Evolutionary conservation across 73 alveolate species (phyloP), one percentile per base, ranked within the genome.

Genomic region (Chromera velia): DNA sequence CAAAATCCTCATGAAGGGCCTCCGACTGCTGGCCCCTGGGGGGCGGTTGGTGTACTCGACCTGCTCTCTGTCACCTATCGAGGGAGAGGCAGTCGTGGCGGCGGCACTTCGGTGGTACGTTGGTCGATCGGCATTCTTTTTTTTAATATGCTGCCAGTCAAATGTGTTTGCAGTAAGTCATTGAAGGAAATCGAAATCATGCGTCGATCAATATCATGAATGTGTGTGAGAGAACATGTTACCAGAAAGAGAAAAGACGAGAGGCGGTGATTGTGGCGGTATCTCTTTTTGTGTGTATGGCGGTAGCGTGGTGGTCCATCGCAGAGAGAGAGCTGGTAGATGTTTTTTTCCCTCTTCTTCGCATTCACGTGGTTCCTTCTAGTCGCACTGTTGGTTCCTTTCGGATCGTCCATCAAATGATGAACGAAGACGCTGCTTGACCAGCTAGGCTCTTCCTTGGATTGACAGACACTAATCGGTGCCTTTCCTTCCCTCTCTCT

Each of bases 61-160:
- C 24, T 97, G 99, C 90, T 93, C 98, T 27, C 87, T 97, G 77
- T 94, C 93, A 74, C 99, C 99, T 0, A 83, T 97, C 62, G 99
- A 97, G 83, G 88, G 96, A 82, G 99, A 97, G 85, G 98, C 99
- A 10, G 85, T 78, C 6, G 79, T 67, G 63, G 77, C 77, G 31
- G 77, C 77, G 1, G 84, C 84, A 1, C 32, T 77, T n/a, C n/a
- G n/a, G n/a, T n/a, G n/a, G n/a, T n/a, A n/a, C n/a, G n/a, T n/a
- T 40, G 55, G 13, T 13, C 55, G 55, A 4, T 7, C 55, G 13
- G 22, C 4, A 40, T 13, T 40, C 55, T 13, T 4, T 13, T 40
- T 13, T 40, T 40, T 40, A 40, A 4, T 13, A 40, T 40, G 22
- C 55, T n/a, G n/a, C 22, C 55, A 40, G 4, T 4, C 13, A 4